Percentiles rank a stretch among this genome's conserved stretches.
Conservation (phyloP, 2,329 filamentous ascomycete species). For the Escovopsis sp. region DNA sequence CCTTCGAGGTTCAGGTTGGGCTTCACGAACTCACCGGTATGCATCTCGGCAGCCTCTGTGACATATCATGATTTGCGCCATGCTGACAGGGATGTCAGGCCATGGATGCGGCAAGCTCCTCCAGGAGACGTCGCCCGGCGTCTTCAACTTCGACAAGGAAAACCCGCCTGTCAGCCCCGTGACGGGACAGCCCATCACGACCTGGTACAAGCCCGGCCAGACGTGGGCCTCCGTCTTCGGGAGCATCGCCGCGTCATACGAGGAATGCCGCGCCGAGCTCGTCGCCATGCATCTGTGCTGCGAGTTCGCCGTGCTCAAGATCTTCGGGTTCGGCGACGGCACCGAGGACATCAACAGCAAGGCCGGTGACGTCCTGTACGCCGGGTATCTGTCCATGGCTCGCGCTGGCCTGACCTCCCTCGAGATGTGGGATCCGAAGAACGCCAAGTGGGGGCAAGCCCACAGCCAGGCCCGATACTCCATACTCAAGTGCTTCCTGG, state of each 20-base stretch:
- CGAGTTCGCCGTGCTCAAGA: conserved; percentile 75
- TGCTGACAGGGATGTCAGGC: conserved; percentile 28
- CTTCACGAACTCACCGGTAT: conserved; percentile 65
- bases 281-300: conserved; percentile 85
- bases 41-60: conserved; percentile 4
- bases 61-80: neutral
- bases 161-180: conserved; percentile 73
- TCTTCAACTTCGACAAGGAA: conserved; percentile 75
- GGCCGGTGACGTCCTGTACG: conserved; percentile 77
- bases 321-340: conserved; percentile 83
- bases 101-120: conserved; percentile 90
- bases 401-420: conserved; percentile 76
- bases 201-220: conserved; percentile 89
- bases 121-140: conserved; percentile 68
- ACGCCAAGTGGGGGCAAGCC: conserved; percentile 79
- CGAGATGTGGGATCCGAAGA: conserved; percentile 90
- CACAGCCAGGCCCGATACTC: conserved; percentile 87
- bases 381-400: conserved; percentile 84
- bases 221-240: conserved; percentile 93
- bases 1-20: conserved; percentile 92
- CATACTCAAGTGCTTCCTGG: conserved; percentile 71
- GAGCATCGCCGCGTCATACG: conserved; percentile 71
- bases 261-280: conserved; percentile 88
- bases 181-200: conserved; percentile 56
- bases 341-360: conserved; percentile 53